These are phyloP conservation scores for Limtongozyma cylindracea DNA, from an alignment of 805 yeast species.

Conservation along the genomic window DNA sequence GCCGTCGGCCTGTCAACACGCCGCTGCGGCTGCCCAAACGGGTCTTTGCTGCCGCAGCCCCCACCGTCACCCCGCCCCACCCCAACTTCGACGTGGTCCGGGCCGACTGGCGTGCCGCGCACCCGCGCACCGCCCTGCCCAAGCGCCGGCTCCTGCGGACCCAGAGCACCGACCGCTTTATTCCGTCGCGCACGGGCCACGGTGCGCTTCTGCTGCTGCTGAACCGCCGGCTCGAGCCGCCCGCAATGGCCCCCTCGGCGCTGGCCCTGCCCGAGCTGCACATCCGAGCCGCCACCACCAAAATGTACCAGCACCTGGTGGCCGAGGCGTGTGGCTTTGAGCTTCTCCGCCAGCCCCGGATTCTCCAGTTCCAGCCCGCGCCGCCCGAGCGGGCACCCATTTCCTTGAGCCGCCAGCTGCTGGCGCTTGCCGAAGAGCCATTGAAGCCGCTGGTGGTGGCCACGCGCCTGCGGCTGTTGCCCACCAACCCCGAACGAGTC, in stretches of 20 bases:
- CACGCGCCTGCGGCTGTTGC: conserved; percentile 51
- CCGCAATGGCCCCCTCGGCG: conserved; percentile 10
- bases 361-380: conserved; percentile 64
- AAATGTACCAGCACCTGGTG: conserved; percentile 51
- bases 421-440: conserved; percentile 6
- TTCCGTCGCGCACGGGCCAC: too few relatives aligned
- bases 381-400: conserved; percentile 38
- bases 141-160: too few relatives aligned
- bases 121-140: too few relatives aligned
- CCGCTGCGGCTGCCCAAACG: too few relatives aligned
- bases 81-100: too few relatives aligned
- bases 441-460: conserved; percentile 25
- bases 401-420: conserved; percentile 8
- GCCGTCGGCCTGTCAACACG: too few relatives aligned
- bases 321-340: conserved; percentile 90
- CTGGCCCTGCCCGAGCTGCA: conserved; percentile 26
- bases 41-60: too few relatives aligned
- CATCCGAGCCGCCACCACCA: conserved; percentile 24
- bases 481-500: conserved; percentile 77
- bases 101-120: too few relatives aligned
- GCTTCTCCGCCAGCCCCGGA: conserved; percentile 56
- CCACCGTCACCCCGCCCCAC: too few relatives aligned
- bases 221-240: conserved; percentile 13
- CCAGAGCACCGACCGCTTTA: conserved; percentile 16
- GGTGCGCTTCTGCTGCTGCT: too few relatives aligned